Percentiles rank a stretch among this genome's conserved stretches.
phyloP scores from a whole-genome alignment of 78 protist species.

The Diacronema lutheri region DNA sequence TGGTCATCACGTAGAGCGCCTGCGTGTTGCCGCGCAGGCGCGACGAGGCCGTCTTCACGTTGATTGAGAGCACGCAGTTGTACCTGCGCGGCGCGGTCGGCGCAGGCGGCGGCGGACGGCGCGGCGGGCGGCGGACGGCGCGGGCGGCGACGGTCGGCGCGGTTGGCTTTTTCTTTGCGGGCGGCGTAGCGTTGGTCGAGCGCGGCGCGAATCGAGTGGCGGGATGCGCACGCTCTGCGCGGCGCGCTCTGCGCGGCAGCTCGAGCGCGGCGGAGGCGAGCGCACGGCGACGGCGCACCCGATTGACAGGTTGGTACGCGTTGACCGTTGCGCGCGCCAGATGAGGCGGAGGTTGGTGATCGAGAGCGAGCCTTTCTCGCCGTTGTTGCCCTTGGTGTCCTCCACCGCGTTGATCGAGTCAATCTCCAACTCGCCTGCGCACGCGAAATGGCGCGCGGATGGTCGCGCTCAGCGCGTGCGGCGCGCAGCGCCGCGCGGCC shows the following conservation, averaged over 20 bases:
- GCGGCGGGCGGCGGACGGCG: too few relatives aligned
- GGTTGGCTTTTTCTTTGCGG: too few relatives aligned
- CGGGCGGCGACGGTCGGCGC: too few relatives aligned
- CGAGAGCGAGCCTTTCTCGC: conserved; percentile 59
- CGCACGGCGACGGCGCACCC: too few relatives aligned
- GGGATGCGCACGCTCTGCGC: too few relatives aligned
- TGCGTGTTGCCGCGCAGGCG: conserved; percentile 56
- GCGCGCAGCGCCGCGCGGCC: conserved; percentile 4
- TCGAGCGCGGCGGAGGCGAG: too few relatives aligned
- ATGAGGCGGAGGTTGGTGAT: conserved; percentile 76
- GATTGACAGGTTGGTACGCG: too few relatives aligned
- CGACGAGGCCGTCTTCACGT: conserved; percentile 57
- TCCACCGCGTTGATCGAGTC: conserved; percentile 54
- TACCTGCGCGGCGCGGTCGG: too few relatives aligned
- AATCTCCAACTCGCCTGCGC: conserved; percentile 14
- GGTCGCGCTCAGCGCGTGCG: background rate
- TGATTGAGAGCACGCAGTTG: conserved; percentile 31
- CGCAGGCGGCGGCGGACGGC: too few relatives aligned
- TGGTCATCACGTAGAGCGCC: conserved; percentile 68
- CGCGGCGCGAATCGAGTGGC: too few relatives aligned
- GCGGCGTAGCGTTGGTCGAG: too few relatives aligned
- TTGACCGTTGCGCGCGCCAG: conserved; percentile 40
- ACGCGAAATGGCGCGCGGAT: background rate
- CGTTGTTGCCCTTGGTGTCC: conserved; percentile 85
- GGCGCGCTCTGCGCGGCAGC: too few relatives aligned